These are phyloP conservation scores for Torulaspora microellipsoides DNA, from an alignment of 805 yeast species.

Conservation along the genomic window DNA sequence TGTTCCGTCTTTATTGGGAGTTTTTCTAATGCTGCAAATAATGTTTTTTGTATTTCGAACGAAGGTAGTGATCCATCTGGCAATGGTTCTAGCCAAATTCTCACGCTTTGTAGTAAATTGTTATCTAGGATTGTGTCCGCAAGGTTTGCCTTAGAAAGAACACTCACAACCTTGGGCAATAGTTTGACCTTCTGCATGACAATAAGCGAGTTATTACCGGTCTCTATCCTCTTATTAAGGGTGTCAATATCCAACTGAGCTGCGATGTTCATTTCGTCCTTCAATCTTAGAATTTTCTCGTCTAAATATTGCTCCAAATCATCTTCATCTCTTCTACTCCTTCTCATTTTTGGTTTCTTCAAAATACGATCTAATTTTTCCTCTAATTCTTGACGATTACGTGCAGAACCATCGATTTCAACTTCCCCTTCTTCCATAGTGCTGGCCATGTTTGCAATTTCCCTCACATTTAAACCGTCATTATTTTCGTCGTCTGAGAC, in stretches of 20 bases:
- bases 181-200: constrained; percentile 67
- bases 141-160: constrained; percentile 73
- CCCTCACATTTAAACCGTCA: constrained; percentile 13
- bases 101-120: constrained; percentile 84
- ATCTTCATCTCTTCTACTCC: constrained; percentile 76
- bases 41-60: constrained; percentile 86
- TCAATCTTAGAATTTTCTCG: constrained; percentile 74
- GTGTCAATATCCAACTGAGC: constrained; percentile 69
- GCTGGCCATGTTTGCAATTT: constrained; percentile 4
- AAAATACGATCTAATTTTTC: constrained; percentile 74
- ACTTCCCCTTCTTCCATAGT: constrained; percentile 16
- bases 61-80: constrained; percentile 99
- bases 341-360: constrained; percentile 57
- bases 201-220: constrained; percentile 33
- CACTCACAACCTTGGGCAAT: constrained; percentile 71
- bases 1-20: constrained; percentile 95
- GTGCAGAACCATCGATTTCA: constrained; percentile 28
- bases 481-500: constrained; percentile 22
- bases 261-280: constrained; percentile 85
- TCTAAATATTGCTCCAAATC: constrained; percentile 95
- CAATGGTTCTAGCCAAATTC: constrained; percentile 96
- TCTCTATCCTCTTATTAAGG: constrained; percentile 41
- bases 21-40: constrained; percentile 66
- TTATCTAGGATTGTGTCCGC: constrained; percentile 93
- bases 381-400: constrained; percentile 73